Base-by-base conservation (phyloP, 1,284 basidiomycete species). In the Melampsora americana region DNA sequence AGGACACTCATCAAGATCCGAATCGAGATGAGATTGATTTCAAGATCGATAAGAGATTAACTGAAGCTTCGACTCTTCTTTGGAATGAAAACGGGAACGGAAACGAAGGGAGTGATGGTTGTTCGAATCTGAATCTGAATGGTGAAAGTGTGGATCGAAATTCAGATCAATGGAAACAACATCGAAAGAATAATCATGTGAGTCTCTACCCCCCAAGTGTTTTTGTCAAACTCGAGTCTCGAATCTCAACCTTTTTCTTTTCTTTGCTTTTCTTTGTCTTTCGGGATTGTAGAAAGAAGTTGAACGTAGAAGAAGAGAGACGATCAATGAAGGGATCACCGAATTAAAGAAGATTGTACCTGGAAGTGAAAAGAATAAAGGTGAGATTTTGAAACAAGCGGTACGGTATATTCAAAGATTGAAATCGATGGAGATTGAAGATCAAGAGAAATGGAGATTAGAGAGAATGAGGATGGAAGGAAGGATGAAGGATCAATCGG, bases 251-350 rank as follows among this genome's bases (percentile, higher is more conserved):
- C 46, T 4, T 4, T 4, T 26, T 56, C 50, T 56, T 56, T 26
- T 26, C 50, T 56, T 56, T 56, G 20, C 5, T 12, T 56, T 5
- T 56, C 50, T 26, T 56, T 12, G 3, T 26, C 14, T 26, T 16
- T 26, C 5, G 53, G 53, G 6, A n/a, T n/a, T 35, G 14, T 35
- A 95, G 92, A 96, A 96, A 90, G 95, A 97, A 84, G 95, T 97
- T 14, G 95, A 98, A 84, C 90, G 94, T 77, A 88, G 93, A 61
- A 89, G 95, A 68, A 87, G 95, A 74, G 92, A 93, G 23, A 94
- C 93, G 80, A 97, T 98, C 85, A 95, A 95, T 83, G 92, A 95
- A 78, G 94, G 94, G 0, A 96, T 98, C 85, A 93, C 91, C 82
- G 91, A 93, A 81, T 89, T 98, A 30, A 90, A 91, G 0, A 87